Conservation (phyloP, 768 basidiomycete genomes). For the Boletus bicolor region DNA sequence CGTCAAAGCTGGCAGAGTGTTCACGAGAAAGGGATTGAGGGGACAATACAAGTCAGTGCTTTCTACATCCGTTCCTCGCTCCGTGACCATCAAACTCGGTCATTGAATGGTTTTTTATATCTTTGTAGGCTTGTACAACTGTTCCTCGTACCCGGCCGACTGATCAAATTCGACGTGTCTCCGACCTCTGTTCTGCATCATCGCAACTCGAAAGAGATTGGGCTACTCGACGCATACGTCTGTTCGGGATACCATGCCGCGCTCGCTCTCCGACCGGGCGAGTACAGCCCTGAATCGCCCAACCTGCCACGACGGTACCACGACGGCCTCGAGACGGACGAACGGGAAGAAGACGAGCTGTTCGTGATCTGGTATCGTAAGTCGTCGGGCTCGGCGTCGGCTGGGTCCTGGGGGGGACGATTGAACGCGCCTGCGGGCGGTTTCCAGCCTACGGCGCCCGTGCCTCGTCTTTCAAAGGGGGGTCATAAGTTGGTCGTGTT, state of each 20-base stretch:
- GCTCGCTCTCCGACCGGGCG: constrained; percentile 57
- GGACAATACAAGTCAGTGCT: constrained; percentile 74
- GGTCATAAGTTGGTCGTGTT: constrained; percentile 64
- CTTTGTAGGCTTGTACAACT: constrained; percentile 59
- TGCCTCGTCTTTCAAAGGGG: constrained; percentile 50
- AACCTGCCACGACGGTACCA: constrained; percentile 71
- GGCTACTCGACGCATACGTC: constrained; percentile 73
- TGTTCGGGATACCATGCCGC: constrained; percentile 85
- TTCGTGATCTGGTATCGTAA: constrained; percentile 77
- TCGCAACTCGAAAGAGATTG: constrained; percentile 51
- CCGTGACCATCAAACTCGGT: neutral
- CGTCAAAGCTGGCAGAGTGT: constrained; percentile 69
- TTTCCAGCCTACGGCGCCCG: constrained; percentile 17
- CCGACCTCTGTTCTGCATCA: constrained; percentile 55
- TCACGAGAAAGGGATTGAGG: constrained; percentile 62
- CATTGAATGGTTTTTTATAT: neutral
- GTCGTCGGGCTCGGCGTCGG: constrained; percentile 19
- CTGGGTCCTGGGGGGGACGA: constrained; percentile 1
- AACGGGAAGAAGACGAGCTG: constrained; percentile 82
- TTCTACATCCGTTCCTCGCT: too few relatives aligned
- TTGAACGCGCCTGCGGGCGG: constrained; percentile 20
- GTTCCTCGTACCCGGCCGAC: constrained; percentile 69
- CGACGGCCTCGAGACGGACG: constrained; percentile 87
- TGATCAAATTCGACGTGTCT: constrained; percentile 70
- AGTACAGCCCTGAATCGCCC: constrained; percentile 53